Evolutionary conservation across 2,329 filamentous ascomycete species (phyloP), one percentile per base, ranked within the genome.

Genomic region (Graphiopsis chlorocephala): DNA sequence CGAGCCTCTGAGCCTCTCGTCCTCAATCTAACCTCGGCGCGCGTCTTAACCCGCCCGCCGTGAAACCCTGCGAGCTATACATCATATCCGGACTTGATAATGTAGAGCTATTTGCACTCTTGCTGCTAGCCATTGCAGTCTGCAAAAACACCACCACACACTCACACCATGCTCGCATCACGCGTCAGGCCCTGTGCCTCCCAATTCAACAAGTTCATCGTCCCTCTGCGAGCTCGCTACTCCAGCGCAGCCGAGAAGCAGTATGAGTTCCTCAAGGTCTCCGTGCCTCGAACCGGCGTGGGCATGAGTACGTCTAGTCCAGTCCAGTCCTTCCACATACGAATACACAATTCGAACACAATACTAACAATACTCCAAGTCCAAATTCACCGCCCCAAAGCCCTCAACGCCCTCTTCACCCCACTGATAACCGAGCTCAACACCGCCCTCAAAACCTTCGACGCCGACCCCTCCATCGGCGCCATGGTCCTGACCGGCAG

Each of bases 361-460:
- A 42, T 53, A 23, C 60, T 64, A 57, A 65, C 11, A n/a, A 25
- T 15, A n/a, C n/a, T 15, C 63, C 4, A 71, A 97, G 94, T 98
- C 74, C 95, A 93, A 15, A 83, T 99, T 69, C 92, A 96, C 84
- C 90, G 95, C 52, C 95, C 95, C 68, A 97, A 96, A 84, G 93
- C 94, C 52, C 88, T 97, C 74, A 99, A 99, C 78, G 95, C 95
- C 53, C 87, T 99, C 69, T 94, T 86, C 80, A 95, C 91, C 7
- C 92, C 94, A 11, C 88, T 99, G 59, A 97, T 99, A 77, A 84
- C 82, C 71, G 95, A 99, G 81, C 86, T 99, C 70, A 96, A 96
- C 79, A 81, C 88, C 70, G 91, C 91, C 35, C 85, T 97, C 63
- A 80, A 80, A 67, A 83, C 86, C 65, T 88, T 93, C 79, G 90